Percentiles rank a stretch among this genome's conserved stretches.
phyloP scores from a whole-genome alignment of 345 rosid genomes.

The Eucalyptus sp. region DNA sequence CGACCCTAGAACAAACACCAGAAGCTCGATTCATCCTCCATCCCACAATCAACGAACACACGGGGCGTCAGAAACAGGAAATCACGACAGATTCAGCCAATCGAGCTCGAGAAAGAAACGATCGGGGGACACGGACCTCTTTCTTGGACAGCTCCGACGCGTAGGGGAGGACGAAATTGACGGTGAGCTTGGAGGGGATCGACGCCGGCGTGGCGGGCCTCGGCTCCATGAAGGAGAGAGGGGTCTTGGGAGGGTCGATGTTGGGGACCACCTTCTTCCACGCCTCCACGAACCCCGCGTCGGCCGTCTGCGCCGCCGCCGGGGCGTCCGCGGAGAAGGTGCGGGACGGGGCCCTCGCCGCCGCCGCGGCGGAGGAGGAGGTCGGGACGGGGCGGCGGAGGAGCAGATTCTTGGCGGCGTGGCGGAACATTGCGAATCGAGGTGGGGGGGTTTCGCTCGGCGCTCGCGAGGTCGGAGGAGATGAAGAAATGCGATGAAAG shows the following conservation, averaged over 20 bases:
- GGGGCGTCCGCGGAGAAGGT: slow-evolving; percentile 20
- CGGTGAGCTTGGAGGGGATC: slow-evolving; percentile 36
- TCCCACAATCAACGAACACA: not conserved
- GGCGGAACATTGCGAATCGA: slow-evolving; percentile 17
- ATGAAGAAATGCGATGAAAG: not conserved
- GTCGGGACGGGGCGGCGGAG: not conserved
- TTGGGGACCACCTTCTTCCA: slow-evolving; percentile 33
- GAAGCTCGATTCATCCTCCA: not conserved
- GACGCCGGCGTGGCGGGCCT: slow-evolving; percentile 22
- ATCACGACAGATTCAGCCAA: not conserved
- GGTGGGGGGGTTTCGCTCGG: slow-evolving; percentile 21
- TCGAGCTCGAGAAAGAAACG: not conserved
- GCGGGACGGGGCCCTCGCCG: not conserved
- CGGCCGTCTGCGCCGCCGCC: slow-evolving; percentile 4
- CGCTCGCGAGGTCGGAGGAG: slow-evolving; percentile 18
- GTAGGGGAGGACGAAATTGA: slow-evolving; percentile 42
- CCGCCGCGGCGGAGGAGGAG: not conserved
- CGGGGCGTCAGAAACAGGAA: not conserved
- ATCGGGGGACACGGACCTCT: slow-evolving; percentile 8
- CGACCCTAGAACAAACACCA: not conserved
- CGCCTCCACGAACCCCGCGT: slow-evolving; percentile 21
- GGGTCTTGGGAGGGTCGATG: slow-evolving; percentile 34
- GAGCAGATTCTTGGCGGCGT: slow-evolving; percentile 3
- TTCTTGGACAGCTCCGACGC: slow-evolving; percentile 24
- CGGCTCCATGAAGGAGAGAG: slow-evolving; percentile 27